A percentile compares a stretch with the other conserved stretches of the same genome.
Evolutionary conservation across 2,329 filamentous ascomycete species (phyloP).

Genomic region (Aureobasidium sp.): DNA sequence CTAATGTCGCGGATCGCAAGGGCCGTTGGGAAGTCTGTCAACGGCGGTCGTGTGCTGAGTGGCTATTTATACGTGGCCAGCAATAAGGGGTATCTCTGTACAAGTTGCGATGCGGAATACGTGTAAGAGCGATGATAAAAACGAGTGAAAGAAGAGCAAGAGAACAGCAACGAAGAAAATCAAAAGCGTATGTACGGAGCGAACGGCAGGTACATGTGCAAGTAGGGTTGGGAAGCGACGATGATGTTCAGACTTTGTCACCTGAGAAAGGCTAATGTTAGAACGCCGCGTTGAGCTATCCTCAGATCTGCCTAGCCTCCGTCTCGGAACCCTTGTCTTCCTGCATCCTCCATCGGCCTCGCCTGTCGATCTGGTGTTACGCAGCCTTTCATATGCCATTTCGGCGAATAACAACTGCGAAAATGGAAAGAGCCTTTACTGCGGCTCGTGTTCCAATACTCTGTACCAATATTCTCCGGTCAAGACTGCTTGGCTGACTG

Average conservation of each 20-base stretch:
- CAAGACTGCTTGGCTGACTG: background rate
- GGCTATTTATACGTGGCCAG: background rate
- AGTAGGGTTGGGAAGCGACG: background rate
- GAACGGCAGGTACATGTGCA: background rate
- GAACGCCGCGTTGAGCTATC: background rate
- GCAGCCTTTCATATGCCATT: background rate
- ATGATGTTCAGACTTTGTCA: slow-evolving; percentile 5
- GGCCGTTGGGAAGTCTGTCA: background rate
- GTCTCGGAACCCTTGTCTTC: background rate
- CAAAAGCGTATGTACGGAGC: slow-evolving; percentile 2
- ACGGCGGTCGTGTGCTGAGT: background rate
- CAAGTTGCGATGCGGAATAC: background rate
- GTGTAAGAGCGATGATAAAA: background rate
- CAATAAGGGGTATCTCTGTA: background rate
- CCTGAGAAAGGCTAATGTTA: slow-evolving; percentile 3
- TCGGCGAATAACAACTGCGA: background rate
- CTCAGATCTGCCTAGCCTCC: background rate
- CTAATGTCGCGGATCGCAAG: slow-evolving; percentile 3
- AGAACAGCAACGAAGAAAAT: background rate
- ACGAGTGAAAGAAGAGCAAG: background rate
- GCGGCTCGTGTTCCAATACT: background rate
- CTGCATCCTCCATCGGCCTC: background rate
- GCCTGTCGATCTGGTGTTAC: slow-evolving; percentile 3
- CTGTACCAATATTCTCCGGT: background rate
- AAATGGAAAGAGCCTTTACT: background rate